Evolutionary conservation across 345 rosid genomes (phyloP).

Genomic region (Rhodamnia argentea): DNA sequence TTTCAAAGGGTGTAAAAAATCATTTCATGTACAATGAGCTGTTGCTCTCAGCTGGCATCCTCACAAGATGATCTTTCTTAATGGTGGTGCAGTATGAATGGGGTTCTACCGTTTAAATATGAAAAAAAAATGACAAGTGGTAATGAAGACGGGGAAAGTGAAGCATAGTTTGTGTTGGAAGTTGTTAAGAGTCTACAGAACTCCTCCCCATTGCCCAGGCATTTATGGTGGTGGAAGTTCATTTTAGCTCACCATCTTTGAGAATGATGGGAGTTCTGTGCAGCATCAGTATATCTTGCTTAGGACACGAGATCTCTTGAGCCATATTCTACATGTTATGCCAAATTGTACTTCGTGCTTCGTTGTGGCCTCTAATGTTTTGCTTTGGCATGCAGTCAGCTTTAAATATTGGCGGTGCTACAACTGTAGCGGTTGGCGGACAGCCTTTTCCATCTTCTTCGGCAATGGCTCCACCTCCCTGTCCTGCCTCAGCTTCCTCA

Average conservation of each 20-base stretch:
- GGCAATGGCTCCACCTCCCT: constrained; percentile 29
- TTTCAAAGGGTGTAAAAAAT: not conserved
- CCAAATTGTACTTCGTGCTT: not conserved
- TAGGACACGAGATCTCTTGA: not conserved
- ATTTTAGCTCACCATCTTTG: not conserved
- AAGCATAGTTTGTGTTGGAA: not conserved
- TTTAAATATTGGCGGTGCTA: constrained; percentile 38
- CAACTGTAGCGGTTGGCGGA: constrained; percentile 24
- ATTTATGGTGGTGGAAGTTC: not conserved
- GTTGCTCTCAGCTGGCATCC: not conserved
- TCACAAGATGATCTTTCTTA: not conserved
- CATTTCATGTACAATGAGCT: not conserved
- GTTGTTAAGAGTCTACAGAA: not conserved
- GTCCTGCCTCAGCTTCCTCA: constrained; percentile 20
- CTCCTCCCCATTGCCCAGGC: not conserved
- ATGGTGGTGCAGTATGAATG: not conserved
- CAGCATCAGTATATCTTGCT: not conserved
- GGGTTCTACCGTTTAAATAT: not conserved
- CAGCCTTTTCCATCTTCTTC: constrained; percentile 39
- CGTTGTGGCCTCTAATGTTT: not conserved
- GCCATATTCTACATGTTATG: not conserved
- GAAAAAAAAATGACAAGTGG: not conserved
- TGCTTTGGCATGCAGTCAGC: constrained; percentile 44
- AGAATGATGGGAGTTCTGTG: not conserved
- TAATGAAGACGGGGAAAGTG: not conserved